phyloP scores from a whole-genome alignment of 108 stramenopile species.

The Pelagomonas calceolata region DNA sequence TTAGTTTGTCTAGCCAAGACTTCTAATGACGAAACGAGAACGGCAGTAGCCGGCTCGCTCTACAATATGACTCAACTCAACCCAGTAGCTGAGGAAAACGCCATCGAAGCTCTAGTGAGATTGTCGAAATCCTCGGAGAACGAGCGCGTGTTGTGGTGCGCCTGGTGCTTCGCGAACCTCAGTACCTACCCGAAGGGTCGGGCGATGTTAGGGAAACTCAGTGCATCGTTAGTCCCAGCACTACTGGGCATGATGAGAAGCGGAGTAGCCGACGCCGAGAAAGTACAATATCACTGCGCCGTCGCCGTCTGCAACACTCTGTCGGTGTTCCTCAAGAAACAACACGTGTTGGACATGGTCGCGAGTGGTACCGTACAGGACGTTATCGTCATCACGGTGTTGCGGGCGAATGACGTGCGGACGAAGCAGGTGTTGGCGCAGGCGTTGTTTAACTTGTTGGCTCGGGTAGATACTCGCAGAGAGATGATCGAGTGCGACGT shows the following conservation, averaged over 20 bases:
- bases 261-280: slow-evolving; percentile 7
- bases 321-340: slow-evolving; percentile 1
- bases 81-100: neutral
- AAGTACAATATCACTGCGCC: slow-evolving; percentile 16
- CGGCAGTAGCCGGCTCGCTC: slow-evolving; percentile 1
- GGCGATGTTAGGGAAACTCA: slow-evolving; percentile 9
- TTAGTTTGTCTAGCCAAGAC: neutral
- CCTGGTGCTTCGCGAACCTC: slow-evolving; percentile 12
- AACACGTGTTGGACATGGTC: slow-evolving; percentile 7
- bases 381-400: slow-evolving; percentile 13
- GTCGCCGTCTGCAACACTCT: slow-evolving; percentile 18
- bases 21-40: slow-evolving; percentile 1
- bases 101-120: neutral
- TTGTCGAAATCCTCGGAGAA: neutral
- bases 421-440: slow-evolving; percentile 11
- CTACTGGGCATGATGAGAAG: slow-evolving; percentile 7
- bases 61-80: slow-evolving; percentile 2
- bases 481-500: slow-evolving; percentile 11
- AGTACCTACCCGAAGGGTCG: slow-evolving; percentile 8
- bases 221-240: slow-evolving; percentile 1
- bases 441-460: slow-evolving; percentile 12
- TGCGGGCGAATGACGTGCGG: slow-evolving; percentile 11
- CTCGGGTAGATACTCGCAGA: neutral
- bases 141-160: slow-evolving; percentile 13
- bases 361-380: slow-evolving; percentile 8